Percentiles rank a stretch among this genome's conserved stretches.
phyloP scores from a whole-genome alignment of 129 eudicot species.

The Deinandra increscens region DNA sequence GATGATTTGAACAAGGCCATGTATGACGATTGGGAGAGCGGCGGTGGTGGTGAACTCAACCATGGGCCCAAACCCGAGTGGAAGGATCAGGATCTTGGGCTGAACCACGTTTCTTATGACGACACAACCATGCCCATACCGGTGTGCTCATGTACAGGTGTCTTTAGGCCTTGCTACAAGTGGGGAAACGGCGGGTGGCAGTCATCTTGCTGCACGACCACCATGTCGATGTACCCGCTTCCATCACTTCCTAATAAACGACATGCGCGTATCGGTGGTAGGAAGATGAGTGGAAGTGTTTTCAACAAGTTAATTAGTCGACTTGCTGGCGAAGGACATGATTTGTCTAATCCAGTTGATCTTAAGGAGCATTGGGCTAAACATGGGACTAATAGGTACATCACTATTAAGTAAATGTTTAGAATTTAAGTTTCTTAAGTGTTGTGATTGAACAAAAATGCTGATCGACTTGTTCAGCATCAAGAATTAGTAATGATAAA shows the following conservation, averaged over 20 bases:
- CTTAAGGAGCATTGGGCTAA: conserved; percentile 95
- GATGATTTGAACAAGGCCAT: conserved; percentile 64
- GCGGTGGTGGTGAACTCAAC: conserved; percentile 50
- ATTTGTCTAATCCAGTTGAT: conserved; percentile 74
- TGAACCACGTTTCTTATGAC: conserved; percentile 77
- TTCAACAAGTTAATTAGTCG: conserved; percentile 75
- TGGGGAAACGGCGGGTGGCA: conserved; percentile 97
- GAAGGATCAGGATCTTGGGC: conserved; percentile 84
- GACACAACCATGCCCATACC: conserved; percentile 91
- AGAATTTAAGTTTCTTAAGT: background rate
- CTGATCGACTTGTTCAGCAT: conserved; percentile 6
- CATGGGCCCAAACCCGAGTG: conserved; percentile 55
- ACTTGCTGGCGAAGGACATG: conserved; percentile 82
- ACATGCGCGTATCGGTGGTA: conserved; percentile 85
- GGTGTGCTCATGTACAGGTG: conserved; percentile 86
- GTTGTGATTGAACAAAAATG: conserved; percentile 11
- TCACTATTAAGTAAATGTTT: conserved; percentile 65
- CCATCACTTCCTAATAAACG: conserved; percentile 82
- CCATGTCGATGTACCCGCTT: conserved; percentile 78
- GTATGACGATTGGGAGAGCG: conserved; percentile 58
- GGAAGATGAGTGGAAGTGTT: conserved; percentile 98
- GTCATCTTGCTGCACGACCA: conserved; percentile 82
- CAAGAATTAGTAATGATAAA: conserved; percentile 4
- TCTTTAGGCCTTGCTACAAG: conserved; percentile 78
- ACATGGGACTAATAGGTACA: conserved; percentile 94